Evolutionary conservation across 2,329 filamentous ascomycete species (phyloP), one percentile per base, ranked within the genome.

Genomic region (Trichoderma brevicompactum): DNA sequence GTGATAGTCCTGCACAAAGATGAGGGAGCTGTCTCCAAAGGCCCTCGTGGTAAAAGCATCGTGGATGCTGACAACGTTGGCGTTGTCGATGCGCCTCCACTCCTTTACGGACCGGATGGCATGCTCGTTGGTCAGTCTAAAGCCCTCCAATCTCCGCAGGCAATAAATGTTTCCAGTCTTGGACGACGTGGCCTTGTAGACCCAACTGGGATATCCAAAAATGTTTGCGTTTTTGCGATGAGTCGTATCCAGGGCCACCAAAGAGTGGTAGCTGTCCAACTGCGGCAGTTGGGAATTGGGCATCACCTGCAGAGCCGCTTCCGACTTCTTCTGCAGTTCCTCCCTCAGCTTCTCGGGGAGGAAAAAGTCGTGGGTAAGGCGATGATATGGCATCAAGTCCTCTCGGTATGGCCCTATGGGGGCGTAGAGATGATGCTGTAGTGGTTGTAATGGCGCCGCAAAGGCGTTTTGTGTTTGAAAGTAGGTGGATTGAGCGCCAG

Each of bases 1-100:
- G 73, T 95, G 92, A 74, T 97, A 99, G 75, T 96, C 92, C 68
- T 92, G 95, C 28, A 96, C 93, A 72, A 99, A 91, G 55, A 99
- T 90, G 63, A 99, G 84, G 3, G 95, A 98, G 77, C 92, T 96
- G 76, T 98, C 95, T 64, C 92, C 92, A 76, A 99, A 99, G 32
- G 90, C 92, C 67, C 93, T 85, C 12, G 92, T 96, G 0, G 95
- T 99, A 73, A 99, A 99, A 0, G 92, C 92, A 77, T 97, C 93
- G 72, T 96, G 89, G 8, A 96, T 87, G 0, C 89, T 90, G 36
- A 98, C 94, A 19, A 98, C 87, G 69, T 88, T 92, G 65, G 89
- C 90, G 72, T 90, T 94, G 73, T 87, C 85, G 55, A 99, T 86
- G 66, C 91, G 87, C 73, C 94, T 94, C 95, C 95, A 99, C 10